phyloP scores from a whole-genome alignment of 345 rosid species.

The Combretum micranthum region DNA sequence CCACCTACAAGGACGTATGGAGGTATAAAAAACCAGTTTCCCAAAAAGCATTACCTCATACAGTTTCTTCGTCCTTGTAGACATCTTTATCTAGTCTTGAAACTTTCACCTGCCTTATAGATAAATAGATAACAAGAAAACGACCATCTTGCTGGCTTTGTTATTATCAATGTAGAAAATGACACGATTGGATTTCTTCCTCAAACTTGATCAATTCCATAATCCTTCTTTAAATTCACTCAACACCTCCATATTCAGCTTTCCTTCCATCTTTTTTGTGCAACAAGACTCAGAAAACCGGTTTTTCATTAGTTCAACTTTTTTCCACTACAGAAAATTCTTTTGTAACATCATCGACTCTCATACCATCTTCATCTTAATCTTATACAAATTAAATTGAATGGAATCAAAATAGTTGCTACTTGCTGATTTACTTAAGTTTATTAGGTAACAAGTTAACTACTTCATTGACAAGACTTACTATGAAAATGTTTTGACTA shows the following conservation, averaged over 20 bases:
- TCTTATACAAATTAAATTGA: background rate
- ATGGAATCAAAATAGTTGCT: background rate
- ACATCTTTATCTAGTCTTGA: too few relatives aligned
- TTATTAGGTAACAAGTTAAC: too few relatives aligned
- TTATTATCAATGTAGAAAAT: background rate
- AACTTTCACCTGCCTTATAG: too few relatives aligned
- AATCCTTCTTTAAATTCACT: slow-evolving; percentile 20
- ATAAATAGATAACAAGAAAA: too few relatives aligned
- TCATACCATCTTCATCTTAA: background rate
- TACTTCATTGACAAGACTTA: too few relatives aligned
- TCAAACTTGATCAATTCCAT: background rate
- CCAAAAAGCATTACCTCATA: background rate
- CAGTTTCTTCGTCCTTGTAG: too few relatives aligned
- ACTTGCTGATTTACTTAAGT: background rate
- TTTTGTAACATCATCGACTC: too few relatives aligned
- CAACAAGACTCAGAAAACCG: background rate
- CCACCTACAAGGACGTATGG: too few relatives aligned
- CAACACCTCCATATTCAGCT: slow-evolving; percentile 7
- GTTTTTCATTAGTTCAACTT: too few relatives aligned
- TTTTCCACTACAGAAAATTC: too few relatives aligned
- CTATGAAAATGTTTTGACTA: too few relatives aligned
- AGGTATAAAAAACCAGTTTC: background rate
- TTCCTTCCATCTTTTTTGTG: background rate
- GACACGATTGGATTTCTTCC: background rate
- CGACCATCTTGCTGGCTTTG: background rate